phyloP scores from a whole-genome alignment of 2,329 filamentous ascomycete species.

The Chalara sp. region DNA sequence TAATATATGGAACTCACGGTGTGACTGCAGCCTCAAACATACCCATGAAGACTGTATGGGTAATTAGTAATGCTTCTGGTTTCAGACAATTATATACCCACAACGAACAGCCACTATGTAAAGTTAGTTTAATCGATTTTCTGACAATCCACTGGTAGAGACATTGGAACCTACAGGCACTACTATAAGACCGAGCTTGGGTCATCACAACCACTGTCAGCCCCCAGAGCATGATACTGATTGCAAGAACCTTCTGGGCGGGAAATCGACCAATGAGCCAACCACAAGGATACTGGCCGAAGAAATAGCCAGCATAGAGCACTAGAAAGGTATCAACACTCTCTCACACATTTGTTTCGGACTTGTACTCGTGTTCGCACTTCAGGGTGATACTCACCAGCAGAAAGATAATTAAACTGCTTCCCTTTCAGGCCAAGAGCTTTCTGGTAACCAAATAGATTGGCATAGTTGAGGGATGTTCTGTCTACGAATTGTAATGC shows the following conservation, averaged over 20 bases:
- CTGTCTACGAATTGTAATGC: slow-evolving; percentile 10
- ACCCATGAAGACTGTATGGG: slow-evolving; percentile 23
- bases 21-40: slow-evolving; percentile 29
- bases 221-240: slow-evolving; percentile 29
- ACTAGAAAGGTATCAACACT: slow-evolving; percentile 14
- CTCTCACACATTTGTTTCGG: neutral
- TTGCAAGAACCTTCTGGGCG: slow-evolving; percentile 29
- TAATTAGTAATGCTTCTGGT: neutral
- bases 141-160: neutral
- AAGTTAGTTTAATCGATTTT: neutral
- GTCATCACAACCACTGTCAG: slow-evolving; percentile 28
- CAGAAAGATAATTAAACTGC: slow-evolving; percentile 31
- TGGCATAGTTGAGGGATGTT: slow-evolving; percentile 9
- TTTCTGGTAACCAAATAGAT: slow-evolving; percentile 11
- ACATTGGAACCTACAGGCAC: slow-evolving; percentile 12
- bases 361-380: neutral
- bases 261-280: slow-evolving; percentile 32
- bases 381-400: slow-evolving; percentile 15
- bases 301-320: slow-evolving; percentile 34
- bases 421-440: slow-evolving; percentile 28
- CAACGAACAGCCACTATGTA: neutral
- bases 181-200: slow-evolving; percentile 23
- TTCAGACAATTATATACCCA: neutral
- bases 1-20: slow-evolving; percentile 8
- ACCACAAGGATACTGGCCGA: slow-evolving; percentile 35